phyloP scores from a whole-genome alignment of 164 flowering plant species.

The Dillenia turbinata region DNA sequence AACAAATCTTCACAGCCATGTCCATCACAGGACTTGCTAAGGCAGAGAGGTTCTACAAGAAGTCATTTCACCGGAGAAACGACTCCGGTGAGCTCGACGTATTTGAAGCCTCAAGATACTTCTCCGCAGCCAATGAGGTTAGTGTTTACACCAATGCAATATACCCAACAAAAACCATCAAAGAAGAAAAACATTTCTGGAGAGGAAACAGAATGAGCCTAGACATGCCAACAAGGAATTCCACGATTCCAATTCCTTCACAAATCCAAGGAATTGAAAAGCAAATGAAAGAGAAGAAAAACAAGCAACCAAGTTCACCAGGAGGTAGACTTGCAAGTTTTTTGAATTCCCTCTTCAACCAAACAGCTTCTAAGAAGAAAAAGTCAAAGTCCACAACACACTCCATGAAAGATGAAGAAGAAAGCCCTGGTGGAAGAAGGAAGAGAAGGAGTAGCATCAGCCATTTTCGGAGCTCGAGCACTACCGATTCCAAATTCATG shows the following conservation, averaged over 20 bases:
- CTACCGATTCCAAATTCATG: slow-evolving; percentile 9
- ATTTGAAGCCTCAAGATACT: slow-evolving; percentile 82
- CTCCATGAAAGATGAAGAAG: slow-evolving; percentile 51
- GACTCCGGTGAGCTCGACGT: slow-evolving; percentile 86
- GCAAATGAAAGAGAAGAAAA: slow-evolving; percentile 39
- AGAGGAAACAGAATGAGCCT: slow-evolving; percentile 62
- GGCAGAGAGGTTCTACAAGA: slow-evolving; percentile 26
- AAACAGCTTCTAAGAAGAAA: slow-evolving; percentile 71
- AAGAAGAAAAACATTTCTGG: slow-evolving; percentile 29
- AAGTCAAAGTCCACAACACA: slow-evolving; percentile 38
- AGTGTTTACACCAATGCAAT: slow-evolving; percentile 8
- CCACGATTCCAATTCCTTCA: slow-evolving; percentile 12
- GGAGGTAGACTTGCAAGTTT: slow-evolving; percentile 69
- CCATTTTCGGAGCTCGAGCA: slow-evolving; percentile 20
- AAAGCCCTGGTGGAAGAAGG: slow-evolving; percentile 48
- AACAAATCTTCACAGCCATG: slow-evolving; percentile 23
- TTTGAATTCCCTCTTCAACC: slow-evolving; percentile 64
- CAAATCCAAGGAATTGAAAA: slow-evolving; percentile 21
- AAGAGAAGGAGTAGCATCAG: slow-evolving; percentile 39
- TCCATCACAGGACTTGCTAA: slow-evolving; percentile 29
- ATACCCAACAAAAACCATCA: slow-evolving; percentile 21
- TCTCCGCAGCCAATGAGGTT: slow-evolving; percentile 46
- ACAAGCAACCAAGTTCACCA: slow-evolving; percentile 83
- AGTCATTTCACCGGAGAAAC: slow-evolving; percentile 41
- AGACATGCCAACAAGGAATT: slow-evolving; percentile 34